Conservation (phyloP, 2,329 filamentous ascomycete genomes). For the Claviceps paspali region DNA sequence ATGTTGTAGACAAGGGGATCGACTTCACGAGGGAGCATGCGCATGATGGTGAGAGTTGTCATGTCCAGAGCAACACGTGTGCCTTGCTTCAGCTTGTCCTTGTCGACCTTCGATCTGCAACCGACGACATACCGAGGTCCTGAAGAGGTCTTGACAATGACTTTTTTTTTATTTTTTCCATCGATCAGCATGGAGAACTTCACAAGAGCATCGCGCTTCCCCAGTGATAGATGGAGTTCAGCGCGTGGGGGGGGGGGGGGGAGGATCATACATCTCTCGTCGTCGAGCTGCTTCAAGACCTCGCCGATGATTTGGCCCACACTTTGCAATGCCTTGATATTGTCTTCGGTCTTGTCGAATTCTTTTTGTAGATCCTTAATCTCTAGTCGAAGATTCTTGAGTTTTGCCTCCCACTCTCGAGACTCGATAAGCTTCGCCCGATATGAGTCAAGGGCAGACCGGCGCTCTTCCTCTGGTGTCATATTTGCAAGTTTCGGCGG, state of each 20-base stretch:
- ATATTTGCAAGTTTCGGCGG: constrained; percentile 18
- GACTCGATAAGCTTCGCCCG: constrained; percentile 79
- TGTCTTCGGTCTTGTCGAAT: constrained; percentile 94
- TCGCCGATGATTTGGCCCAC: constrained; percentile 99
- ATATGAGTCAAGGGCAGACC: constrained; percentile 62
- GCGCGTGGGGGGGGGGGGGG: background rate
- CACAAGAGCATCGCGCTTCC: background rate
- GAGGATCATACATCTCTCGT: constrained; percentile 72
- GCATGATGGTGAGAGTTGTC: constrained; percentile 99
- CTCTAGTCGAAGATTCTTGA: constrained; percentile 83
- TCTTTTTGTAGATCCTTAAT: constrained; percentile 93
- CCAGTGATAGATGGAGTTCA: background rate
- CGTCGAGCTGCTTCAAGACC: constrained; percentile 95
- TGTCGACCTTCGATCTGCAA: constrained; percentile 96
- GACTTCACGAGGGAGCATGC: constrained; percentile 96
- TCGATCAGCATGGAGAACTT: constrained; percentile 3
- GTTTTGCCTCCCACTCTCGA: constrained; percentile 95
- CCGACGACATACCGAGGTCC: constrained; percentile 96
- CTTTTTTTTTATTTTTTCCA: constrained; percentile 38
- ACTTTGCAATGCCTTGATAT: constrained; percentile 98
- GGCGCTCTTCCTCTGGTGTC: constrained; percentile 42
- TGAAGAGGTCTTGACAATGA: constrained; percentile 96
- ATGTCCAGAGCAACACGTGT: constrained; percentile 96
- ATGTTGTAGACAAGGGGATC: constrained; percentile 99
- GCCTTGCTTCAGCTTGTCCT: constrained; percentile 91